A percentile compares a stretch with the other conserved stretches of the same genome.
phyloP scores from a whole-genome alignment of 345 rosid species.

The Syzygium jambos region DNA sequence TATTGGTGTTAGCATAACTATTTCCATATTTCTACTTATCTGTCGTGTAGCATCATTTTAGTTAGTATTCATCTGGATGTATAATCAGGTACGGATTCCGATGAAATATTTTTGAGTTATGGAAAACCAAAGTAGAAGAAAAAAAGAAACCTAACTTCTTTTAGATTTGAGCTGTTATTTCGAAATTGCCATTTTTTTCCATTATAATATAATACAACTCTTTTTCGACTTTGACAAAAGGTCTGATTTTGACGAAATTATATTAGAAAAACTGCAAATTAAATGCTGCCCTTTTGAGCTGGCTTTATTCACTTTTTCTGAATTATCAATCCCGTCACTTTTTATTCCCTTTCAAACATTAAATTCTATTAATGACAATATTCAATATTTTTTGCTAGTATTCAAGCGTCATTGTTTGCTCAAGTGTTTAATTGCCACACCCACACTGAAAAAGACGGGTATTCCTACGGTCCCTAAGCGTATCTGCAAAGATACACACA shows the following conservation, averaged over 20 bases:
- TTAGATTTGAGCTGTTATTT: neutral
- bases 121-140: neutral
- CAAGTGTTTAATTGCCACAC: neutral
- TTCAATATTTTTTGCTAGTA: neutral
- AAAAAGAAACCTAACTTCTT: neutral
- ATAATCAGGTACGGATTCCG: neutral
- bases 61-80: no score
- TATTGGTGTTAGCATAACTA: neutral
- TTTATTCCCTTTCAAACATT: neutral
- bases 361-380: neutral
- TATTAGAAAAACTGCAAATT: neutral
- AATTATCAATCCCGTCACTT: neutral
- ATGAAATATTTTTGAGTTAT: neutral
- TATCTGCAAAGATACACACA: neutral
- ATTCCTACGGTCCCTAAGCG: neutral
- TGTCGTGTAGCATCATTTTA: neutral
- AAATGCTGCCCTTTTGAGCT: neutral
- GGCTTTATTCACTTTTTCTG: neutral
- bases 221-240: neutral
- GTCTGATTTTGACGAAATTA: neutral
- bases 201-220: neutral
- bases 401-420: neutral
- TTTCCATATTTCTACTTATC: neutral
- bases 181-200: neutral
- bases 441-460: neutral